Evolutionary conservation across 176 grass and related monocot species (phyloP), one percentile per base, ranked within the genome.

Genomic region (Paspalum notatum): DNA sequence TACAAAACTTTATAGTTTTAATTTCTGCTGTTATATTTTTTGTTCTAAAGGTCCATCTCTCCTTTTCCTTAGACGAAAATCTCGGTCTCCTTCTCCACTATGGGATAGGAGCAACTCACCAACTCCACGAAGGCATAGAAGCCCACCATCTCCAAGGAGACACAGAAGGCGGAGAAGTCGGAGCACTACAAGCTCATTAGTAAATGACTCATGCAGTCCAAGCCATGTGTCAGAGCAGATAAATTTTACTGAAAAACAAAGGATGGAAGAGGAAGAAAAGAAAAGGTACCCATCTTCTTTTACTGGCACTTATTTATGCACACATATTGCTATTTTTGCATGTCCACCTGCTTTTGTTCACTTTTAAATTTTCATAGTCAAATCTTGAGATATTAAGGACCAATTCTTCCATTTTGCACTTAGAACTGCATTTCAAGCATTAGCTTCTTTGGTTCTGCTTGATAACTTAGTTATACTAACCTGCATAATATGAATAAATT

Each of bases 41-140:
- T 67, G 10, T 80, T 56, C 27, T 24, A 25, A 60, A 47, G 14
- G 56, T 72, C 18, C 14, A n/a, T 42, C 70, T 78, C 52, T 43
- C 39, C n/a, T 78, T 72, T 20, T 5, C 58, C 4, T 88, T 59
- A 83, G 86, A 66, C 53, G 58, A 66, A 87, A 83, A 78, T 60
- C 42, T 6, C 80, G 21, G 2, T 88, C 80, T 84, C 86, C 80
- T 83, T 77, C 86, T 46, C 51, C 80, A 44, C 72, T 71, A 67
- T 86, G 69, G 84, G 77, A 86, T 46, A 67, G 61, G 20, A 80
- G 77, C 50, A 71, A 80, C 18, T 86, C 84, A 17, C 84, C 84
- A 50, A 66, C 52, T 59, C 60, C 61, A 40, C 80, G 77, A 71
- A 86, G 77, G 69, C 60, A 43, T 75, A 86, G 18, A 66, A 75